Percentiles rank a stretch among this genome's conserved stretches.
phyloP scores from a whole-genome alignment of 176 grass and related monocot species.

The Metroxylon sagu region DNA sequence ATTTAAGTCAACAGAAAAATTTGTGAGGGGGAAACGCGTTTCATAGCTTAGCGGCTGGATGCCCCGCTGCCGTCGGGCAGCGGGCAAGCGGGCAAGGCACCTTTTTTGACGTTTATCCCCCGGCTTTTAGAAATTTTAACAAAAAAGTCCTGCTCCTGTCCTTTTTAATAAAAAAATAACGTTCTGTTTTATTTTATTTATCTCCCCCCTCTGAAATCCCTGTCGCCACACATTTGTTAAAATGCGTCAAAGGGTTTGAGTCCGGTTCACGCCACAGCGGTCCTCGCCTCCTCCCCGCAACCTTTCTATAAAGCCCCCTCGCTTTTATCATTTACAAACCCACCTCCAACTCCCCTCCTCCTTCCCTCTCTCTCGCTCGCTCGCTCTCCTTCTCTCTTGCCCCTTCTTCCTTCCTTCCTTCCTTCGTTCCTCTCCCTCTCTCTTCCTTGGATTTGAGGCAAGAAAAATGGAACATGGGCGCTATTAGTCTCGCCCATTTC shows the following conservation, averaged over 20 bases:
- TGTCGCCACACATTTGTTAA: conserved; percentile 18
- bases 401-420: no score
- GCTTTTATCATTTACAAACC: neutral
- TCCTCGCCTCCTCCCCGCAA: conserved; percentile 13
- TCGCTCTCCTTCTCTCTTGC: neutral
- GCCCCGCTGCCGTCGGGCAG: no score
- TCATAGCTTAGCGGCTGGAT: no score
- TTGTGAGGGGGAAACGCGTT: no score
- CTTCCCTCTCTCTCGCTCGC: neutral
- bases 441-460: no score
- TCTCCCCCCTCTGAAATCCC: neutral
- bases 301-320: conserved; percentile 4
- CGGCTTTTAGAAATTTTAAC: no score
- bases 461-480: no score
- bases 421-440: no score
- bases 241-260: conserved; percentile 28
- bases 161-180: neutral
- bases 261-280: conserved; percentile 19
- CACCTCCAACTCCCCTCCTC: neutral
- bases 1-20: no score
- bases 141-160: neutral
- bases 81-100: no score
- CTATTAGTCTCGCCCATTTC: no score
- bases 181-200: neutral
- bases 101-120: no score